Evolutionary conservation across 2,329 filamentous ascomycete genomes (phyloP).

Genomic region (Rugonectria rugulosa): DNA sequence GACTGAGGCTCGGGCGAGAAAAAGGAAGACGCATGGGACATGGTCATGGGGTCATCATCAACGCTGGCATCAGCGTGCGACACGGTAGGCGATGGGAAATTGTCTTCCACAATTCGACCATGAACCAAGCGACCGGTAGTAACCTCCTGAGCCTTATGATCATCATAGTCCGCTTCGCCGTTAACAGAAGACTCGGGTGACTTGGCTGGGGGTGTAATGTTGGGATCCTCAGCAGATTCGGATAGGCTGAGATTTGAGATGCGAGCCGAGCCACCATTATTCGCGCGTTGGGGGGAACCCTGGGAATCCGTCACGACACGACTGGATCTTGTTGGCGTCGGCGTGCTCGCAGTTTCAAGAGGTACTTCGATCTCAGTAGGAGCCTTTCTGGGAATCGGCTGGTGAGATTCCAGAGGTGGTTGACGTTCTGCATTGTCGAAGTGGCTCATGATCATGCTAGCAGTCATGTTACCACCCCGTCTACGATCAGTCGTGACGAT

Average conservation of each 20-base stretch:
- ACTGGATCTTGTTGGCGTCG: slow-evolving; percentile 37
- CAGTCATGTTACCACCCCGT: slow-evolving; percentile 73
- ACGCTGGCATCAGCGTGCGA: slow-evolving; percentile 73
- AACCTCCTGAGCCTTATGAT: slow-evolving; percentile 85
- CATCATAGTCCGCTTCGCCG: slow-evolving; percentile 67
- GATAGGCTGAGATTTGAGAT: slow-evolving; percentile 18
- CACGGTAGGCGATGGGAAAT: slow-evolving; percentile 80
- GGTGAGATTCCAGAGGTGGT: slow-evolving; percentile 48
- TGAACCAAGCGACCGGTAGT: slow-evolving; percentile 91
- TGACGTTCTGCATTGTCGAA: slow-evolving; percentile 67
- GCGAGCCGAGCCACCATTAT: slow-evolving; percentile 33
- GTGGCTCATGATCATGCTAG: slow-evolving; percentile 78
- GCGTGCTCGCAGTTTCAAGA: slow-evolving; percentile 27
- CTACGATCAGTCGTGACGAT: slow-evolving; percentile 89
- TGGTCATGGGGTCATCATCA: slow-evolving; percentile 82
- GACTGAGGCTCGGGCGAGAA: slow-evolving; percentile 74
- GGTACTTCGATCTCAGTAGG: slow-evolving; percentile 31
- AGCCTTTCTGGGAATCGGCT: slow-evolving; percentile 31
- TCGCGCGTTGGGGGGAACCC: slow-evolving; percentile 52
- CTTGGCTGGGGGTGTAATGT: slow-evolving; percentile 31
- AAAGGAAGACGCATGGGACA: slow-evolving; percentile 81
- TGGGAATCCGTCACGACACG: slow-evolving; percentile 51
- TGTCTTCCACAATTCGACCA: slow-evolving; percentile 94
- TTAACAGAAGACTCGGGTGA: slow-evolving; percentile 41
- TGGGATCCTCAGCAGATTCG: slow-evolving; percentile 25